Percentiles rank a stretch among this genome's conserved stretches.
Evolutionary conservation across 108 stramenopile species (phyloP).

Genomic region (Schizochytrium sp.): DNA sequence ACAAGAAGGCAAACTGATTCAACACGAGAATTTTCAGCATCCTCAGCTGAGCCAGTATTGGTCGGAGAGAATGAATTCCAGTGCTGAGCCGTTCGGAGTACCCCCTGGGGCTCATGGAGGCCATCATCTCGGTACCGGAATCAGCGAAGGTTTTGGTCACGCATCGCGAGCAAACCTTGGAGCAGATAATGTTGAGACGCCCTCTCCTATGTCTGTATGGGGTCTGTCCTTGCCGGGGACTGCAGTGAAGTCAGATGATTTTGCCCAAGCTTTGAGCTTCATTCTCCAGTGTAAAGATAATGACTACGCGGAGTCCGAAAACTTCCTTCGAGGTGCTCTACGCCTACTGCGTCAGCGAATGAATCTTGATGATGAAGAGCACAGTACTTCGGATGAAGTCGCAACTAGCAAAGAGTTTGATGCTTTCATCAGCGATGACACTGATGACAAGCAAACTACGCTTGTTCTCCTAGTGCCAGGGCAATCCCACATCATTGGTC

Average conservation of each 20-base stretch:
- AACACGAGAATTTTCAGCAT: too few relatives aligned
- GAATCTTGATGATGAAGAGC: conserved; percentile 4
- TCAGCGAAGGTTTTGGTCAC: too few relatives aligned
- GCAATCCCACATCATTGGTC: conserved; percentile 55
- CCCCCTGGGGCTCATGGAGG: neutral
- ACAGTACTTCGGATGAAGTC: neutral
- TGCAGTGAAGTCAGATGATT: neutral
- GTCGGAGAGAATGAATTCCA: neutral
- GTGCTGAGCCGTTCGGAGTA: neutral
- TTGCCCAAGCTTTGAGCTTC: neutral
- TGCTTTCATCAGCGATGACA: conserved; percentile 48
- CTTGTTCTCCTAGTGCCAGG: conserved; percentile 46
- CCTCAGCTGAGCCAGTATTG: too few relatives aligned
- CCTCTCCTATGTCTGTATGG: neutral
- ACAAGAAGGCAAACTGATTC: too few relatives aligned
- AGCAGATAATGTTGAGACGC: neutral
- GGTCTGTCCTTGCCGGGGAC: conserved; percentile 44
- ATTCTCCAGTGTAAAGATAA: conserved; percentile 20
- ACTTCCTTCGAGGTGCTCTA: conserved; percentile 12
- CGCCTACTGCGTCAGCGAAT: neutral
- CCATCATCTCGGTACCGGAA: neutral
- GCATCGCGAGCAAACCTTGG: too few relatives aligned
- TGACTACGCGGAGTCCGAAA: conserved; percentile 7
- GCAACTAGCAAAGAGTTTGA: neutral
- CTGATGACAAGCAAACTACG: conserved; percentile 49